phyloP scores from a whole-genome alignment of 192 early-diverging fungal genomes.

The Phycomyces nitens region DNA sequence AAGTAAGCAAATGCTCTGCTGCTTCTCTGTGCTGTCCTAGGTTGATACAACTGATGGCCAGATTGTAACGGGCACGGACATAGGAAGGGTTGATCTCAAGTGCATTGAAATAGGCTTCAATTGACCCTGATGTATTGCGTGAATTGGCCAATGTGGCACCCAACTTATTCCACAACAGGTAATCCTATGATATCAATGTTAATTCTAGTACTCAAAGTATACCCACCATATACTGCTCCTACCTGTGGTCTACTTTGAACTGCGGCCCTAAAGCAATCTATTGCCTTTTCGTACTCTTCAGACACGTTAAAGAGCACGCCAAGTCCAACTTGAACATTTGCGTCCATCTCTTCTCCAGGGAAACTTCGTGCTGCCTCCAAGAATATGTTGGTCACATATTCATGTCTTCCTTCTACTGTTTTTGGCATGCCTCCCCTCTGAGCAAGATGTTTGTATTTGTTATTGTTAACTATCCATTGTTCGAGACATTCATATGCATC shows the following conservation, averaged over 20 bases:
- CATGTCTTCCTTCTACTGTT: constrained; percentile 55
- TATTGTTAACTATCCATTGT: constrained; percentile 78
- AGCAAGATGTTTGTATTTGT: constrained; percentile 57
- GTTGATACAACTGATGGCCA: constrained; percentile 90
- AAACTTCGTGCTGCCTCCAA: constrained; percentile 71
- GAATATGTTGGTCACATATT: constrained; percentile 69
- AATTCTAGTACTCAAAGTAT: too few species aligned
- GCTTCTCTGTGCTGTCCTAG: constrained; percentile 85
- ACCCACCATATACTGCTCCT: constrained; percentile 18
- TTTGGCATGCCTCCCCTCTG: constrained; percentile 1
- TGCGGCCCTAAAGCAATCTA: constrained; percentile 95
- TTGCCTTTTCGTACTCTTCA: constrained; percentile 91
- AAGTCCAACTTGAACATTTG: constrained; percentile 90
- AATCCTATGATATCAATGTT: constrained; percentile 53
- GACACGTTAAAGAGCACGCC: constrained; percentile 95
- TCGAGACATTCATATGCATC: constrained; percentile 90
- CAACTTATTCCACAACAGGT: constrained; percentile 94
- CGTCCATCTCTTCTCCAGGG: constrained; percentile 70
- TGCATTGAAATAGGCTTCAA: constrained; percentile 92
- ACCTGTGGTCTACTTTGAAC: constrained; percentile 75
- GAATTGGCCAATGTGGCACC: constrained; percentile 96
- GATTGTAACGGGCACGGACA: constrained; percentile 94
- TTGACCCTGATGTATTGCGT: constrained; percentile 67
- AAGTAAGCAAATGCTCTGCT: constrained; percentile 87
- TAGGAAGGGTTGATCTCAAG: constrained; percentile 93